Evolutionary conservation across 805 yeast species (phyloP).

Genomic region (Cyberlindnera suaveolens): DNA sequence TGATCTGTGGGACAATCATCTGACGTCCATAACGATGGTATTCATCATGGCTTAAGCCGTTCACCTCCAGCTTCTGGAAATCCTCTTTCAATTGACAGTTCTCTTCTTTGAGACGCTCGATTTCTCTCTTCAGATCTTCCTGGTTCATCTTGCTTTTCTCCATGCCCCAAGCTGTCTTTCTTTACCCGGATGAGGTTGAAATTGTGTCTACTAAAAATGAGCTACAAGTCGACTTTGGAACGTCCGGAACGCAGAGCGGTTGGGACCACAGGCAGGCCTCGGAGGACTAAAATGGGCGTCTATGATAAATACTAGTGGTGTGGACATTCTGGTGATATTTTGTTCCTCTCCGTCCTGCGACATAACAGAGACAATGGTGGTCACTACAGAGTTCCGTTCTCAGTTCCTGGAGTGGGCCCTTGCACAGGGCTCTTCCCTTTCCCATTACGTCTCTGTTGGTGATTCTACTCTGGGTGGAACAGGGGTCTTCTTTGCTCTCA

Average conservation of each 20-base stretch:
- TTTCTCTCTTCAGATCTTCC: constrained; percentile 5
- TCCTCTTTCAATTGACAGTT: constrained; percentile 6
- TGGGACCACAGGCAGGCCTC: too few relatives aligned
- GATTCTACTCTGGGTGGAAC: constrained; percentile 28
- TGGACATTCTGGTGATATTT: too few relatives aligned
- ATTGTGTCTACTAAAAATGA: neutral
- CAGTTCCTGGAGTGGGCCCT: constrained; percentile 14
- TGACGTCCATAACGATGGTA: constrained; percentile 87
- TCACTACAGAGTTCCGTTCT: constrained; percentile 4
- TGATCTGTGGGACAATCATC: constrained; percentile 80
- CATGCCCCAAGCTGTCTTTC: neutral
- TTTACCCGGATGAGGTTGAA: neutral
- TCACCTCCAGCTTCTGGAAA: neutral
- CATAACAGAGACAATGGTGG: constrained; percentile 1
- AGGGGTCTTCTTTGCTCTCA: constrained; percentile 28
- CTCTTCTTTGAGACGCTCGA: constrained; percentile 11
- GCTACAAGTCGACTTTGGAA: too few relatives aligned
- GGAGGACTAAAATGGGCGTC: too few relatives aligned
- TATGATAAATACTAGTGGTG: too few relatives aligned
- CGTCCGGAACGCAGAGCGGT: too few relatives aligned
- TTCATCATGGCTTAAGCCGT: constrained; percentile 47
- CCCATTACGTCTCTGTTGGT: constrained; percentile 14
- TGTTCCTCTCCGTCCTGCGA: too few relatives aligned
- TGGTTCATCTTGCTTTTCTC: neutral
- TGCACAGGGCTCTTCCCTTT: constrained; percentile 4